A percentile compares a stretch with the other conserved stretches of the same genome.
These are phyloP conservation scores for Linum lewisii DNA, from an alignment of 345 rosid genomes.

Conservation along the genomic window DNA sequence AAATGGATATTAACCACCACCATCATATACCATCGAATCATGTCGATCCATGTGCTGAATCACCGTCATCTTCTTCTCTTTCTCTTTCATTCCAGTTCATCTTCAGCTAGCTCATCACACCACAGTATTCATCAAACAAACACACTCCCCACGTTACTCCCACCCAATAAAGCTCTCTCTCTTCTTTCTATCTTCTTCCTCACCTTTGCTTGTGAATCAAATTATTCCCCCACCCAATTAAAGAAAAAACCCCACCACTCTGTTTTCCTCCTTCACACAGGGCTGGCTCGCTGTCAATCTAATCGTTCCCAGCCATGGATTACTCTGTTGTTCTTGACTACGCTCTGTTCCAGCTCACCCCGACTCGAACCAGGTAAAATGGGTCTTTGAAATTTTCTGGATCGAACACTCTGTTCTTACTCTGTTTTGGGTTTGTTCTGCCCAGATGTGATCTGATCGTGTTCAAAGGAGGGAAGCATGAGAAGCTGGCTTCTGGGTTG, in stretches of 20 bases:
- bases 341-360: constrained; percentile 82
- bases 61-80: constrained; percentile 17
- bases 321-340: constrained; percentile 46
- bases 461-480: constrained; percentile 47
- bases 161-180: background rate
- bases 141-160: constrained; percentile 1
- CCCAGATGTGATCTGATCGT: constrained; percentile 69
- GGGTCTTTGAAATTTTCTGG: background rate
- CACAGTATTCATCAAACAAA: background rate
- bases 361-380: constrained; percentile 73
- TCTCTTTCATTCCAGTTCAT: background rate
- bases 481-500: constrained; percentile 81
- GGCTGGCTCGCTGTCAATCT: too few species aligned
- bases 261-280: background rate
- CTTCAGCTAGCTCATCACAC: background rate
- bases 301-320: constrained; percentile 33
- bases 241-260: background rate
- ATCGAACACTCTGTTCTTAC: background rate
- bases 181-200: background rate
- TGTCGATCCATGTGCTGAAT: background rate
- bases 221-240: background rate
- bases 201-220: background rate
- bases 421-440: background rate
- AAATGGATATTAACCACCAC: too few species aligned
- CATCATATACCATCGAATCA: background rate